Percentiles rank a stretch among this genome's conserved stretches.
These are phyloP conservation scores for Bocquillonia castaneifolia DNA, from an alignment of 441 rosid species.

Conservation along the genomic window DNA sequence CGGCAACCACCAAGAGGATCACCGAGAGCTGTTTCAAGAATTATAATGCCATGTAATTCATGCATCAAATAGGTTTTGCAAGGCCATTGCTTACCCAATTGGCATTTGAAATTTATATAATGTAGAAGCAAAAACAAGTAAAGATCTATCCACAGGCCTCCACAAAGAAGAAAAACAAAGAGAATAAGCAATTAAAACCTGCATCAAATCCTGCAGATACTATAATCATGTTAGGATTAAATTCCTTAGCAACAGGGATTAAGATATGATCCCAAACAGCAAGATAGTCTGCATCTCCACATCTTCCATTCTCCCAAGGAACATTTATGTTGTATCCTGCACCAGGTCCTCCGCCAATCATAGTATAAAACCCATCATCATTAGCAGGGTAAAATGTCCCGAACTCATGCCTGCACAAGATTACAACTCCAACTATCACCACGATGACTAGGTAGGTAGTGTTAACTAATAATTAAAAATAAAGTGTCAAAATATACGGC, in stretches of 20 bases:
- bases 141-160: not conserved
- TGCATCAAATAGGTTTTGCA: not conserved
- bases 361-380: constrained; percentile 69
- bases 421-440: constrained; percentile 21
- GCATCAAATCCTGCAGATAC: constrained; percentile 98
- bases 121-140: not conserved
- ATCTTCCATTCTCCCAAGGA: constrained; percentile 85
- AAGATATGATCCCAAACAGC: constrained; percentile 94
- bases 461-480: too few species aligned
- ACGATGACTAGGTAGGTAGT: constrained; percentile 14
- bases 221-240: constrained; percentile 69
- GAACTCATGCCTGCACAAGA: constrained; percentile 68
- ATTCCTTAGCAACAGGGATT: constrained; percentile 78
- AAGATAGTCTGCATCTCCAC: constrained; percentile 92
- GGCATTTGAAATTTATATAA: not conserved
- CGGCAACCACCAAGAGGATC: constrained; percentile 93
- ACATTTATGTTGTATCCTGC: constrained; percentile 91
- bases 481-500: too few species aligned
- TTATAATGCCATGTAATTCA: not conserved
- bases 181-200: constrained; percentile 41
- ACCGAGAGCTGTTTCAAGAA: constrained; percentile 52
- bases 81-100: not conserved
- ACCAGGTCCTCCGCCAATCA: constrained; percentile 90
- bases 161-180: not conserved
- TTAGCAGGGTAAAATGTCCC: constrained; percentile 82